Evolutionary conservation across 371 early-diverging fungal genomes (phyloP).

Genomic region (Apophysomyces variabilis): DNA sequence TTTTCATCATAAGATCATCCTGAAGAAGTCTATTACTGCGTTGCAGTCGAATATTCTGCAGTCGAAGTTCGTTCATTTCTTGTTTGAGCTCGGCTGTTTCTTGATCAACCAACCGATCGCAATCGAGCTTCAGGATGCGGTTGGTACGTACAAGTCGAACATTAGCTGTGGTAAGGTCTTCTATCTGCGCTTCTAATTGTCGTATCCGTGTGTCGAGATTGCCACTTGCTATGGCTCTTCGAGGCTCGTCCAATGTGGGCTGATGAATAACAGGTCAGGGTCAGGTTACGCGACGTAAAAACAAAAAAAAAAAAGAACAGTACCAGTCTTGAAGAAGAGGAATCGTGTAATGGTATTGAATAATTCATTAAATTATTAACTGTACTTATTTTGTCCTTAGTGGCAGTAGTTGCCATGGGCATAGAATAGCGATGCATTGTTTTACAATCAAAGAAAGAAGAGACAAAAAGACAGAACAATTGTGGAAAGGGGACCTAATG

Average conservation of each 20-base stretch:
- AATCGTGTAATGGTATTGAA: slow-evolving; percentile 32
- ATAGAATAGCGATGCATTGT: slow-evolving; percentile 19
- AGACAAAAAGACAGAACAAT: slow-evolving; percentile 12
- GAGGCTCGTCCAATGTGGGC: slow-evolving; percentile 2
- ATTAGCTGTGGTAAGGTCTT: slow-evolving; percentile 41
- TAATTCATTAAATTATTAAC: slow-evolving; percentile 33
- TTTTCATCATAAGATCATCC: slow-evolving; percentile 36
- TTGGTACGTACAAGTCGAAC: slow-evolving; percentile 43
- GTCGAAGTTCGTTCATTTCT: slow-evolving; percentile 37
- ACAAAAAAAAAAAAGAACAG: not conserved
- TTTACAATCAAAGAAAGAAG: not conserved
- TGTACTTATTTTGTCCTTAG: slow-evolving; percentile 23
- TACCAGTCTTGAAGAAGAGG: slow-evolving; percentile 15
- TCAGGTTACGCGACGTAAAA: not conserved
- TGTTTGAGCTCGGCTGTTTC: slow-evolving; percentile 40
- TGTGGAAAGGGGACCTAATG: slow-evolving; percentile 5
- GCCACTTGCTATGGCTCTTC: slow-evolving; percentile 25
- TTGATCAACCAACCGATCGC: slow-evolving; percentile 45
- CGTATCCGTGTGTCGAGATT: slow-evolving; percentile 35
- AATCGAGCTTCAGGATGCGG: slow-evolving; percentile 46
- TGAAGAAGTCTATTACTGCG: slow-evolving; percentile 43
- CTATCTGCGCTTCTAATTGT: slow-evolving; percentile 44
- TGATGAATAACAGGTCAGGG: not conserved
- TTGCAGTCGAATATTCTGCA: slow-evolving; percentile 51
- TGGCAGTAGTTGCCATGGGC: slow-evolving; percentile 18